Evolutionary conservation across 257 asterid species (phyloP).

Genomic region (Sherardia arvensis): DNA sequence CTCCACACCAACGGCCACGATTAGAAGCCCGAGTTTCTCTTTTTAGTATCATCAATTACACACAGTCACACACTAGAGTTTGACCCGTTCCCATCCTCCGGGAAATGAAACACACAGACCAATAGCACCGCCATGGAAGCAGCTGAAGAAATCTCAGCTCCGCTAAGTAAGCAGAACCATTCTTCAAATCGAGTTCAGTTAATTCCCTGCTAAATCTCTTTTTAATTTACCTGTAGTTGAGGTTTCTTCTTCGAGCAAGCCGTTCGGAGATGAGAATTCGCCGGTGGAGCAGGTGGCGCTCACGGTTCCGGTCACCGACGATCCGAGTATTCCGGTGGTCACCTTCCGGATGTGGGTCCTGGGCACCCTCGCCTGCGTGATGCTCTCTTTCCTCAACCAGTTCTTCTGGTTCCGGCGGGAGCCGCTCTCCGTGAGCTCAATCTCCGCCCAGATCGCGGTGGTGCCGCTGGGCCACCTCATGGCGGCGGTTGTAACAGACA

Average conservation of each 20-base stretch:
- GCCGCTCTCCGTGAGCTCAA: conserved; percentile 66
- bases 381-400: conserved; percentile 84
- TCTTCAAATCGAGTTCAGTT: neutral
- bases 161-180: conserved; percentile 16
- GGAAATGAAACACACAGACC: neutral
- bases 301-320: conserved; percentile 73
- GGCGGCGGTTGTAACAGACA: conserved; percentile 45
- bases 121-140: conserved; percentile 8
- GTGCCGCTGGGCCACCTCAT: conserved; percentile 82
- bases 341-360: conserved; percentile 78
- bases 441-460: conserved; percentile 88
- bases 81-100: neutral
- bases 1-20: conserved; percentile 2
- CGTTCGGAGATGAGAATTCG: conserved; percentile 34
- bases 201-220: neutral
- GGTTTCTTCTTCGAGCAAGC: conserved; percentile 14
- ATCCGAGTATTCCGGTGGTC: conserved; percentile 48
- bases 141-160: conserved; percentile 22
- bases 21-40: neutral
- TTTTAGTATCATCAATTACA: neutral
- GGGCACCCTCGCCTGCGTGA: conserved; percentile 53
- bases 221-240: conserved; percentile 21
- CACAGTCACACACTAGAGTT: neutral
- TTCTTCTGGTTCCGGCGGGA: conserved; percentile 90
- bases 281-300: conserved; percentile 73